These are phyloP conservation scores for Termitomyces sp. DNA, from an alignment of 768 basidiomycete genomes.

Conservation along the genomic window DNA sequence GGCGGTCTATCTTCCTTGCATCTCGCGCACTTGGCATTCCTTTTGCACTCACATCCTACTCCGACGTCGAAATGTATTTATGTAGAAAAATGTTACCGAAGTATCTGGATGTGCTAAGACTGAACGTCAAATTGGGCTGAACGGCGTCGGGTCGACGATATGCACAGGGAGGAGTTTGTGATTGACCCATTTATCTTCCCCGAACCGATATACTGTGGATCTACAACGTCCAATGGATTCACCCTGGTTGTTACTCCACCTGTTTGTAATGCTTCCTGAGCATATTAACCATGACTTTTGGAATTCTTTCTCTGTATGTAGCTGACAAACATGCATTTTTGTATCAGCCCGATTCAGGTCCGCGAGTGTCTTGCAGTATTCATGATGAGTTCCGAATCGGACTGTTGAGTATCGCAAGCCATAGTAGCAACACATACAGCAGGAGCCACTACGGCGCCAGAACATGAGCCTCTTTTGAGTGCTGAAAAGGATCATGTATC, in stretches of 20 bases:
- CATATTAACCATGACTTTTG: background rate
- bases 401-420: too few relatives aligned
- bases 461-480: background rate
- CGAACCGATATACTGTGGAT: constrained; percentile 11
- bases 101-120: background rate
- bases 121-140: constrained; percentile 3
- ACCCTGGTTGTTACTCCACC: constrained; percentile 9
- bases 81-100: background rate
- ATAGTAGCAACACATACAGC: too few relatives aligned
- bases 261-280: too few relatives aligned
- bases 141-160: background rate
- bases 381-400: background rate
- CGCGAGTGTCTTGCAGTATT: background rate
- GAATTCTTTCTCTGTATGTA: background rate
- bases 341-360: background rate
- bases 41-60: constrained; percentile 16
- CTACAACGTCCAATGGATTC: constrained; percentile 12
- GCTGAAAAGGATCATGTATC: background rate
- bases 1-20: constrained; percentile 28
- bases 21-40: constrained; percentile 21
- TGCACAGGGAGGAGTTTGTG: background rate
- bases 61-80: background rate
- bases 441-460: too few relatives aligned
- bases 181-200: constrained; percentile 18
- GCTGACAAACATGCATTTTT: background rate